Evolutionary conservation across 2,329 filamentous ascomycete species (phyloP).

Genomic region (Apiospora hydei): DNA sequence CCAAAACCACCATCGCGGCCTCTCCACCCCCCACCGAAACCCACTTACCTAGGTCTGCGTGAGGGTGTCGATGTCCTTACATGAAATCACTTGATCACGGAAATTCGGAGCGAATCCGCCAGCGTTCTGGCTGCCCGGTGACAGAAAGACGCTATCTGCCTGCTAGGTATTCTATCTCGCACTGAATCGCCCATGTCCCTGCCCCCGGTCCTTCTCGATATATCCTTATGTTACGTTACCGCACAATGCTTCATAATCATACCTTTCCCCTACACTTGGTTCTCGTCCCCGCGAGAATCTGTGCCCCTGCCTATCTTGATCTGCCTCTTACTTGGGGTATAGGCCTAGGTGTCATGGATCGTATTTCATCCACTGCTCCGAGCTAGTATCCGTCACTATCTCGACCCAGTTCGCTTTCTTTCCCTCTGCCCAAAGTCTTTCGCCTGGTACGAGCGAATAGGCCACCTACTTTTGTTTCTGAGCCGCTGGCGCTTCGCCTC

Average conservation of each 20-base stretch:
- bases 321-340: conserved; percentile 18
- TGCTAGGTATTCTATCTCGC: conserved; percentile 13
- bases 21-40: conserved; percentile 16
- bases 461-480: not conserved
- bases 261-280: not conserved
- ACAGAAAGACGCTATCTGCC: conserved; percentile 2
- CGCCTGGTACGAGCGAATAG: not conserved
- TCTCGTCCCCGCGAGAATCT: conserved; percentile 2
- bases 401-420: not conserved
- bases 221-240: conserved; percentile 18
- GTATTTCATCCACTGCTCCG: conserved; percentile 4
- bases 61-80: not conserved
- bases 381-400: not conserved
- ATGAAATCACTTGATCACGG: conserved; percentile 15
- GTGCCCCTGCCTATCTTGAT: conserved; percentile 19
- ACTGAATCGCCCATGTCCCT: conserved; percentile 18
- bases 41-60: not conserved
- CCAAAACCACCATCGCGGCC: not conserved
- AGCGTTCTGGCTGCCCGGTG: not conserved
- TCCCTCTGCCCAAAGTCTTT: not conserved
- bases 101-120: conserved; percentile 16
- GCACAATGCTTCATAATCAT: conserved; percentile 20
- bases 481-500: conserved; percentile 7
- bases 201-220: not conserved
- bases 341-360: conserved; percentile 14